phyloP scores from a whole-genome alignment of 306 rosid genomes.

The Quercus rubra region DNA sequence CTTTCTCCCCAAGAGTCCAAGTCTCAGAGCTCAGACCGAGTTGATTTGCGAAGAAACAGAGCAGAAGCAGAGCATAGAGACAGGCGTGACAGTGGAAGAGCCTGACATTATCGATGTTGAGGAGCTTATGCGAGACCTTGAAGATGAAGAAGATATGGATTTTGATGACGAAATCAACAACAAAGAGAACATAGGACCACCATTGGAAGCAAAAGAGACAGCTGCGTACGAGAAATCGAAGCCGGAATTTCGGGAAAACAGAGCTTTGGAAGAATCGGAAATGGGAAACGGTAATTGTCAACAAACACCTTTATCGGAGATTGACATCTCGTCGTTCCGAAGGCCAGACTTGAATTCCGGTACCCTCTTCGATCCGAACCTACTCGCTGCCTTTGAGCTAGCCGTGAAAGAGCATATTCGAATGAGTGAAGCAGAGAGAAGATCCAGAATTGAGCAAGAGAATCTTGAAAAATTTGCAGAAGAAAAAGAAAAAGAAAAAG shows the following conservation, averaged over 20 bases:
- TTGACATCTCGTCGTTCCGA: conserved; percentile 52
- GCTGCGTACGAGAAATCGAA: conserved; percentile 4
- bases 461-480: neutral
- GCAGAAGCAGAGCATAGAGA: conserved; percentile 23
- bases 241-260: conserved; percentile 20
- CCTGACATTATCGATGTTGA: conserved; percentile 41
- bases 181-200: conserved; percentile 66
- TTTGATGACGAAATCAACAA: conserved; percentile 30
- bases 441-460: conserved; percentile 8
- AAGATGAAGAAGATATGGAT: conserved; percentile 40
- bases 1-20: conserved; percentile 30
- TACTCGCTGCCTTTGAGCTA: conserved; percentile 59
- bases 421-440: conserved; percentile 44
- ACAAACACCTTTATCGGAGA: conserved; percentile 35
- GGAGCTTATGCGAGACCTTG: conserved; percentile 54
- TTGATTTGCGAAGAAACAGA: conserved; percentile 35
- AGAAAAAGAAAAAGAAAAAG: neutral
- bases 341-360: conserved; percentile 70
- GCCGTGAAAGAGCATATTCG: conserved; percentile 50
- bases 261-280: conserved; percentile 21
- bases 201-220: conserved; percentile 4
- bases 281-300: neutral
- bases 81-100: conserved; percentile 16
- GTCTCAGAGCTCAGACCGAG: conserved; percentile 12
- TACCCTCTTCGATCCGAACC: conserved; percentile 76